Evolutionary conservation across 345 rosid species (phyloP), one percentile per base, ranked within the genome.

Genomic region (Aquilaria yunnanensis): DNA sequence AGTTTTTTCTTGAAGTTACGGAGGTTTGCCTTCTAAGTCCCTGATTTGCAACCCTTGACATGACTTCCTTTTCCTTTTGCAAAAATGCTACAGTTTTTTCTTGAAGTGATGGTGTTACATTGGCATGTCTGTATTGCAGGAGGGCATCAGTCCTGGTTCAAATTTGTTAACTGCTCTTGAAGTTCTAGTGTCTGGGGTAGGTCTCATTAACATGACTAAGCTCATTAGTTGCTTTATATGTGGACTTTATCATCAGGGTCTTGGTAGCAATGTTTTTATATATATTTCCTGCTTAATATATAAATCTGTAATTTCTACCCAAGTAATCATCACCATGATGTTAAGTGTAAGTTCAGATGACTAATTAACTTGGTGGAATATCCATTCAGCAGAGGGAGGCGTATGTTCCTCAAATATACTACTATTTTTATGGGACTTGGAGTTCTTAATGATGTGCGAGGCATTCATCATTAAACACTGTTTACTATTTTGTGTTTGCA

Each of bases 101-200:
- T 10, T 31, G 56, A 53, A 23, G 23, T 23, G 23, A 23, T 23
- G 23, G 23, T 23, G 66, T 47, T 67, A 49, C 72, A 66, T 71
- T 59, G 29, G 55, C 65, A 54, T 47, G 37, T 70, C 65, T 67
- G 49, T 69, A 69, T 48, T 74, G 67, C 90, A 91, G 97, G 97
- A 85, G 67, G 85, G 80, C 62, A 75, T 88, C 57, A 67, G 81
- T 78, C 90, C 88, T 69, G 97, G 97, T 68, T 80, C 88, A 51
- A 91, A 91, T 75, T 79, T 91, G 77, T 81, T 91, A 73, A 81
- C 85, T 51, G 96, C 96, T 50, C 80, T 91, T 37, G 96, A 84
- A 81, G 81, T 85, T 67, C 88, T 91, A 71, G 91, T 86, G 58
- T 88, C 97, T 51, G 97, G 96, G 91, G 97, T 91, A 86, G 70